Evolutionary conservation across 2,329 filamentous ascomycete genomes (phyloP), one percentile per base, ranked within the genome.

Genomic region (Teratosphaeria epicoccoides): DNA sequence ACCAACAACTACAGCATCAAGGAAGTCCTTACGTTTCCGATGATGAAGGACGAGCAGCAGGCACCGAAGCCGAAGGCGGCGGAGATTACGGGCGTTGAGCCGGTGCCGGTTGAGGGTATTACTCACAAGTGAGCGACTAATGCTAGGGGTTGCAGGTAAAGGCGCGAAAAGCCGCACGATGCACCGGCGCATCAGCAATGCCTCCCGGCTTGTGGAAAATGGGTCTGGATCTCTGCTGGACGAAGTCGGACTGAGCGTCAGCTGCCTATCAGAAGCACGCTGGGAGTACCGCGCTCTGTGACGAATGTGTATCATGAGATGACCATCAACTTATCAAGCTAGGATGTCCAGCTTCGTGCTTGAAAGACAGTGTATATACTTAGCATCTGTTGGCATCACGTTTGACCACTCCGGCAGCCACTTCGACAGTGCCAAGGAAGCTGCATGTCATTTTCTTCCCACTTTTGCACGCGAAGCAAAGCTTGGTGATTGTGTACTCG

Each of bases 1-100:
- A 95, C 91, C 47, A 83, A 97, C 72, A 87, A 95, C 74, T 93
- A 95, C 75, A 87, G 82, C 62, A 98, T 98, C 70, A 90, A 93
- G 73, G 93, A 98, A 73, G 91, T 97, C 2, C 74, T 97, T 57
- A 83, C 91, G 7, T 98, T 98, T 82, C 93, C 93, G 10, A 91
- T 96, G 74, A 95, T 98, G 61, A 95, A 95, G 81, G 87, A 91
- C 48, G 86, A 91, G 64, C 73, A 77, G 57, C 52, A 57, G 24
- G 67, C 68, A 33, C 67, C 70, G 55, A 23, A 23, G 70, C 68
- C 68, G 59, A 67, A 73, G 55, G 81, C 81, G 11, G 83, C 81
- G 2, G 83, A 87, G 70, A 76, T 83, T 51, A 79, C 75, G 25
- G 80, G 75, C 29, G 71, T 85, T 54, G 69, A 78, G 67, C 77